These are phyloP conservation scores for Solidago caesia DNA, from an alignment of 129 eudicot species.

Conservation along the genomic window DNA sequence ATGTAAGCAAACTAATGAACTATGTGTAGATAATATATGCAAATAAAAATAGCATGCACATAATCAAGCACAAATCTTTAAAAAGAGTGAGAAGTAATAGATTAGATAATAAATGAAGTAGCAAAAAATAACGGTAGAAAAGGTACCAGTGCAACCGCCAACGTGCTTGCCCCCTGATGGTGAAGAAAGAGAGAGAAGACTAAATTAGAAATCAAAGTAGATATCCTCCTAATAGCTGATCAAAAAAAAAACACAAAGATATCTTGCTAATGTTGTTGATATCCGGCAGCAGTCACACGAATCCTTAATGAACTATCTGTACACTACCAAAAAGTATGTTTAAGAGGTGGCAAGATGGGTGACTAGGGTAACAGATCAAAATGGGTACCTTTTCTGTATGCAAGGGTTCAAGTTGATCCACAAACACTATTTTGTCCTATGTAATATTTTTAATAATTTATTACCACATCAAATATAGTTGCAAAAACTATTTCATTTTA, in stretches of 20 bases:
- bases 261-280: not conserved
- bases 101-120: not conserved
- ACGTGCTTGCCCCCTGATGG: slow-evolving; percentile 85
- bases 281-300: slow-evolving; percentile 3
- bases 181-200: slow-evolving; percentile 15
- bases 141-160: slow-evolving; percentile 88
- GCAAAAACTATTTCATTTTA: not conserved
- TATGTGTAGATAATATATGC: not conserved
- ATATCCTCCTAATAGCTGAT: not conserved
- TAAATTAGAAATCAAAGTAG: slow-evolving; percentile 10
- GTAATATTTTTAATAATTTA: not conserved
- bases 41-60: not conserved
- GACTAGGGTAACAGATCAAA: not conserved
- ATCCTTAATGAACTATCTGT: not conserved
- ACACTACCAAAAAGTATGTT: not conserved
- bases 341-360: slow-evolving; percentile 1
- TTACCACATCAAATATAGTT: not conserved
- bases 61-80: slow-evolving; percentile 12
- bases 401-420: not conserved
- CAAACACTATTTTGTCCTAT: not conserved
- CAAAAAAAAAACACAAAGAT: not conserved
- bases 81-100: slow-evolving; percentile 5
- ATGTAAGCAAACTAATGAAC: not conserved
- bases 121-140: slow-evolving; percentile 7
- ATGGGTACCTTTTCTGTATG: not conserved